Evolutionary conservation across 2,329 filamentous ascomycete species (phyloP).

Genomic region (Claviceps africana): DNA sequence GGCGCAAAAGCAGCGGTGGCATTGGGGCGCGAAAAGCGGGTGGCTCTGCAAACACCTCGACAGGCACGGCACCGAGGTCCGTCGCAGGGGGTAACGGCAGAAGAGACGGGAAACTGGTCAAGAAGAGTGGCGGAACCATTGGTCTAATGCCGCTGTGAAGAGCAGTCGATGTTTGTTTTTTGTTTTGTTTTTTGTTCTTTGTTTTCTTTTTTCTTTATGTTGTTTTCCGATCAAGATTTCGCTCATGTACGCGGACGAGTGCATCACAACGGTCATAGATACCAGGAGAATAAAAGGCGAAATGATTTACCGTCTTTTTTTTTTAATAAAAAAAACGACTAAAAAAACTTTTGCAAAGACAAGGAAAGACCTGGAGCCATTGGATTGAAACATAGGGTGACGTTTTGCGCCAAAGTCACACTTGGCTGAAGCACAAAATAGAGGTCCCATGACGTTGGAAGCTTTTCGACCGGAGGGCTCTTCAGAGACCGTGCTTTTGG

Average conservation of each 20-base stretch:
- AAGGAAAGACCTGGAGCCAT: too few relatives aligned
- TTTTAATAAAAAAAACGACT: too few relatives aligned
- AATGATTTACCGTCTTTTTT: neutral
- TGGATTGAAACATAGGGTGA: too few relatives aligned
- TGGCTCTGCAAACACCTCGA: constrained; percentile 13
- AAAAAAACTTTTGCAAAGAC: too few relatives aligned
- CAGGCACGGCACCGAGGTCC: constrained; percentile 8
- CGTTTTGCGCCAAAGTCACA: too few relatives aligned
- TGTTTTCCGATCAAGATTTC: neutral
- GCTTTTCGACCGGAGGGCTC: too few relatives aligned
- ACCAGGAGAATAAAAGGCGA: neutral
- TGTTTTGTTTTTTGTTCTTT: neutral
- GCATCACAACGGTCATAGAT: neutral
- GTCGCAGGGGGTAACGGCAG: constrained; percentile 10
- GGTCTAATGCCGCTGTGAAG: constrained; percentile 24
- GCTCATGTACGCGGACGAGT: neutral
- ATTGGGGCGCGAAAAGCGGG: constrained; percentile 16
- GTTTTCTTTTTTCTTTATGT: too few relatives aligned
- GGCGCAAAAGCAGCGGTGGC: constrained; percentile 13
- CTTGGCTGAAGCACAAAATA: too few relatives aligned
- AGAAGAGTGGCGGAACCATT: constrained; percentile 22
- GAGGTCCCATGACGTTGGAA: too few relatives aligned
- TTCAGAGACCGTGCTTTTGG: too few relatives aligned
- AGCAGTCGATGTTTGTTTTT: neutral
- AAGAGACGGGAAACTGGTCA: constrained; percentile 17